Evolutionary conservation across 2,329 filamentous ascomycete species (phyloP).

Genomic region (Niveomyces coronatus): DNA sequence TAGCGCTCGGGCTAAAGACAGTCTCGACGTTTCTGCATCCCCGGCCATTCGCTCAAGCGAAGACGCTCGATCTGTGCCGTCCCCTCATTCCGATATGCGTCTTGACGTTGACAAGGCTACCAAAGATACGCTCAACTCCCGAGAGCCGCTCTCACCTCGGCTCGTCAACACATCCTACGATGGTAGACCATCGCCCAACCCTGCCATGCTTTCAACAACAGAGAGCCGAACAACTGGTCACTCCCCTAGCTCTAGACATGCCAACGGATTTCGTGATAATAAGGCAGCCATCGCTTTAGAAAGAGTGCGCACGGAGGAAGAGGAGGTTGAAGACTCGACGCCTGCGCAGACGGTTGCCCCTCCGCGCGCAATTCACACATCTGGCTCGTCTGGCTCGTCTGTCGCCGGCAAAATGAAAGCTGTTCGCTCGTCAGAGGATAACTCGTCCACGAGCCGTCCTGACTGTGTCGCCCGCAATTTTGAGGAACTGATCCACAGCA

Average conservation of each 20-base stretch:
- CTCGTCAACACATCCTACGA: slow-evolving; percentile 9
- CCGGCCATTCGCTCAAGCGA: not conserved
- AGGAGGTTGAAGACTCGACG: slow-evolving; percentile 18
- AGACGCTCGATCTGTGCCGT: not conserved
- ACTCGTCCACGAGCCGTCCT: slow-evolving; percentile 30
- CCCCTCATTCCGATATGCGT: not conserved
- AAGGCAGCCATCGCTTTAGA: slow-evolving; percentile 3
- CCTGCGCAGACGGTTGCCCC: slow-evolving; percentile 11
- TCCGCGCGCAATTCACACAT: slow-evolving; percentile 32
- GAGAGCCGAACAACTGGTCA: slow-evolving; percentile 3
- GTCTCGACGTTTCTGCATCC: slow-evolving; percentile 1
- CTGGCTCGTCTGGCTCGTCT: slow-evolving; percentile 42
- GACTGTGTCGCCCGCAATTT: slow-evolving; percentile 59
- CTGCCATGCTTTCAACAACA: not conserved
- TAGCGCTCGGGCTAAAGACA: slow-evolving; percentile 7
- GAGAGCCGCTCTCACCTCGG: slow-evolving; percentile 6
- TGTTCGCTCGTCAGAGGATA: slow-evolving; percentile 49
- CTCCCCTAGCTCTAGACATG: slow-evolving; percentile 3
- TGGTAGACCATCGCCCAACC: slow-evolving; percentile 5
- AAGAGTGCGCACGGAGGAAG: slow-evolving; percentile 10
- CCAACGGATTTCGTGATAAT: slow-evolving; percentile 1
- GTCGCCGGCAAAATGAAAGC: slow-evolving; percentile 40
- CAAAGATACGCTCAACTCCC: not conserved
- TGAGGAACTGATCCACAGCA: slow-evolving; percentile 71
- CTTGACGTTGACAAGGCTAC: slow-evolving; percentile 8